phyloP scores from a whole-genome alignment of 2,329 filamentous ascomycete genomes.

The Acrocalymma vagum region DNA sequence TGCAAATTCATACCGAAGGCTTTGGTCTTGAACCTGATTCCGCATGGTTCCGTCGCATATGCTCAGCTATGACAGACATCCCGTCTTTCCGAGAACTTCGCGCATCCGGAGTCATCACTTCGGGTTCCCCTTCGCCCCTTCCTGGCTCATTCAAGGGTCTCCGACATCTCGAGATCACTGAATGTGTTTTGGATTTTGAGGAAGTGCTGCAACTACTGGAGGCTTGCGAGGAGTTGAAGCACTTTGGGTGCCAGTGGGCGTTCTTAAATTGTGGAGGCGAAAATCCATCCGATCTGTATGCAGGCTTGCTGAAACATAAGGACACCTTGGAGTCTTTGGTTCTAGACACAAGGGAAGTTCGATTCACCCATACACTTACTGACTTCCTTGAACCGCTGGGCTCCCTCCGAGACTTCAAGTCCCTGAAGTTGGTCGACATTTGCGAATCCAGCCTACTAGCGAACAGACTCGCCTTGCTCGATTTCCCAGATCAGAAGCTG shows the following conservation, averaged over 20 bases:
- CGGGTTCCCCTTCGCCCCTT: neutral
- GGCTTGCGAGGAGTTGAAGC: conserved; percentile 22
- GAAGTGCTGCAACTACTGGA: conserved; percentile 14
- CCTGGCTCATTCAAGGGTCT: conserved; percentile 12
- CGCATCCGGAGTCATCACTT: conserved; percentile 16
- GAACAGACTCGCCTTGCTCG: neutral
- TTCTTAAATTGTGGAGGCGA: conserved; percentile 3
- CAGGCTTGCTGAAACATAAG: conserved; percentile 17
- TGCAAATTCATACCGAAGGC: conserved; percentile 23
- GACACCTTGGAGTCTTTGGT: conserved; percentile 23
- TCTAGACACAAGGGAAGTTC: conserved; percentile 20
- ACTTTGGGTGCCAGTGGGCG: conserved; percentile 32
- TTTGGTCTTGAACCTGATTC: neutral
- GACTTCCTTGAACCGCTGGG: conserved; percentile 5
- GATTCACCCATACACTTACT: neutral
- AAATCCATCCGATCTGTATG: conserved; percentile 13
- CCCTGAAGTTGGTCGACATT: conserved; percentile 18
- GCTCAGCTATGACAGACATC: conserved; percentile 10
- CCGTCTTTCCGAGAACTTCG: conserved; percentile 22
- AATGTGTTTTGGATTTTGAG: conserved; percentile 20
- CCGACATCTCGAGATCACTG: conserved; percentile 26
- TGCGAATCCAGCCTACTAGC: conserved; percentile 18
- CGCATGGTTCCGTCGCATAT: conserved; percentile 13
- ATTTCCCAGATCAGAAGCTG: conserved; percentile 1
- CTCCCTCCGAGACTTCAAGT: conserved; percentile 15